Evolutionary conservation across 75 land plant genomes (phyloP).

Genomic region (Selaginella tamariscina): DNA sequence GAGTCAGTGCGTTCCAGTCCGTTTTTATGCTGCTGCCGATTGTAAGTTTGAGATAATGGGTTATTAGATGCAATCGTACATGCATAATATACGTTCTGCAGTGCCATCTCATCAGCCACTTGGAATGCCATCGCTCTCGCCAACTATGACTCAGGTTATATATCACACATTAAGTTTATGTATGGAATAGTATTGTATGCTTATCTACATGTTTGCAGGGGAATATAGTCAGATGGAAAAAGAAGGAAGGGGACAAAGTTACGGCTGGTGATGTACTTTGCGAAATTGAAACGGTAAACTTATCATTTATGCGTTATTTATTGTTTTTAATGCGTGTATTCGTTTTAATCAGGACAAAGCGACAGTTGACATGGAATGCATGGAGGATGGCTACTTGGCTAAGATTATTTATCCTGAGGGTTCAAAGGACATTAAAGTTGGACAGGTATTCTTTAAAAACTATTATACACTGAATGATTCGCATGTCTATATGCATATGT

Average conservation of each 20-base stretch:
- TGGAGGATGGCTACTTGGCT: constrained; percentile 97
- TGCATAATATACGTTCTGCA: too few relatives aligned
- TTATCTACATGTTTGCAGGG: too few relatives aligned
- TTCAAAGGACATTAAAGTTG: constrained; percentile 82
- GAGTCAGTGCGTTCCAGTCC: not conserved
- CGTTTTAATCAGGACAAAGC: constrained; percentile 67
- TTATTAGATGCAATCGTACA: not conserved
- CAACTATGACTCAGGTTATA: constrained; percentile 92
- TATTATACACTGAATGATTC: too few relatives aligned
- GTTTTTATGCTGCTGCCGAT: not conserved
- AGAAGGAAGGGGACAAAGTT: constrained; percentile 90
- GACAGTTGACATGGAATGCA: constrained; percentile 94
- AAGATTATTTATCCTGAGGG: constrained; percentile 81
- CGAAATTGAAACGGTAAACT: constrained; percentile 92
- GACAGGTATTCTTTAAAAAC: constrained; percentile 79
- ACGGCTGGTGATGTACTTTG: constrained; percentile 95
- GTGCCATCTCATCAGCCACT: constrained; percentile 39
- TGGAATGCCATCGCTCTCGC: constrained; percentile 98
- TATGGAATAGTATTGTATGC: not conserved
- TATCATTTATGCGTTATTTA: not conserved
- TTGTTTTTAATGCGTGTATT: constrained; percentile 1
- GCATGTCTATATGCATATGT: too few relatives aligned
- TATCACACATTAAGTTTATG: not conserved
- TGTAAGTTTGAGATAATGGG: not conserved
- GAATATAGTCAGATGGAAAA: constrained; percentile 82